Evolutionary conservation across 75 land plant species (phyloP).

Genomic region (Sequoia sempervirens): DNA sequence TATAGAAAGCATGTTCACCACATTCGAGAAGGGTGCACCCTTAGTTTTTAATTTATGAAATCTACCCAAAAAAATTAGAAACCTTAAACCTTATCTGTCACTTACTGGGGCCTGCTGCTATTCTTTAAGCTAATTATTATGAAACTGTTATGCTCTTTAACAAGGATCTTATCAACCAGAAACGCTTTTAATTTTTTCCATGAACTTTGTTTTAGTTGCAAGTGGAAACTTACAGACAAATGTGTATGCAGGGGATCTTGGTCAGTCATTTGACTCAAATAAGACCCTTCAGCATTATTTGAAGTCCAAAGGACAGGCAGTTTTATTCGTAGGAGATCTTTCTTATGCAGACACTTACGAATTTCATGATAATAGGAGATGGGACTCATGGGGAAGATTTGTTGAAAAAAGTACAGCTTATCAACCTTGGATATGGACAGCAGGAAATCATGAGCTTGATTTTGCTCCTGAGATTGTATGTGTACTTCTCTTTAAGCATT

Average conservation of each 20-base stretch:
- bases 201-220: neutral
- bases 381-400: conserved; percentile 90
- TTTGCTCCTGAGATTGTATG: conserved; percentile 67
- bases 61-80: neutral
- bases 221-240: neutral
- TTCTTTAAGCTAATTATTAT: neutral
- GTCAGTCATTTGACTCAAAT: conserved; percentile 79
- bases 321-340: conserved; percentile 76
- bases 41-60: neutral
- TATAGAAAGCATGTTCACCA: neutral
- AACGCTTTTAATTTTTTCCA: neutral
- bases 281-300: conserved; percentile 77
- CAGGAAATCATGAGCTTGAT: conserved; percentile 90
- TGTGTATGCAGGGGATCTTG: conserved; percentile 74
- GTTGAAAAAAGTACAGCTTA: conserved; percentile 77
- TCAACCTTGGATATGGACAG: conserved; percentile 97
- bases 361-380: conserved; percentile 58
- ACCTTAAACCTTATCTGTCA: neutral
- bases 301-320: conserved; percentile 60
- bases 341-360: conserved; percentile 86
- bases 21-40: neutral
- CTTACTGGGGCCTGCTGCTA: neutral
- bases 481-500: neutral
- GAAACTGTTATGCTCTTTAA: neutral
- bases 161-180: neutral